Percentiles rank a stretch among this genome's conserved stretches.
phyloP scores from a whole-genome alignment of 129 eudicot species.

The Logfia minima region DNA sequence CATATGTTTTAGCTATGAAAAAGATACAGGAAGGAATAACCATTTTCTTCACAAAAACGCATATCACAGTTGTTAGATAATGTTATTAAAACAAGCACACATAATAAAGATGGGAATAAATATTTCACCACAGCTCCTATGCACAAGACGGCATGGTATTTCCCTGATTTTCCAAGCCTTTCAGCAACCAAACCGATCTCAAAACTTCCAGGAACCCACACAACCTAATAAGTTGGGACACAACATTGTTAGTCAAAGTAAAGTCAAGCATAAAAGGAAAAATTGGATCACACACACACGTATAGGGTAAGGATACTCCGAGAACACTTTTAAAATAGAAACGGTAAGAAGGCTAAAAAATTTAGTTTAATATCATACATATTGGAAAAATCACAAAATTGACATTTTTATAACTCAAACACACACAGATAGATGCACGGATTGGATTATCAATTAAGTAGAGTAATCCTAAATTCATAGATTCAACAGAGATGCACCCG shows the following conservation, averaged over 20 bases:
- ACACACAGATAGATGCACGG: too few species aligned
- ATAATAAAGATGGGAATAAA: constrained; percentile 3
- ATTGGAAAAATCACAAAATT: too few species aligned
- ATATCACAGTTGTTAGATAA: not conserved
- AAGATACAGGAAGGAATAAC: not conserved
- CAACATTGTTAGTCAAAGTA: constrained; percentile 4
- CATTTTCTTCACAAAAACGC: not conserved
- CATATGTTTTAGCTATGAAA: constrained; percentile 8
- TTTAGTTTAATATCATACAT: too few species aligned
- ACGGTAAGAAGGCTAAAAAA: too few species aligned
- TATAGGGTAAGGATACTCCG: too few species aligned
- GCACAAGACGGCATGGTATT: constrained; percentile 76
- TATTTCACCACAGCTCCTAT: constrained; percentile 92
- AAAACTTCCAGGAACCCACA: constrained; percentile 96
- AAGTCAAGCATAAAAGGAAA: not conserved
- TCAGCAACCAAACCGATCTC: constrained; percentile 89
- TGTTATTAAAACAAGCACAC: not conserved
- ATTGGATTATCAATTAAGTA: too few species aligned
- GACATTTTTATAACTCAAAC: too few species aligned
- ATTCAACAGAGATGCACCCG: too few species aligned
- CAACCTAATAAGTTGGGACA: constrained; percentile 48
- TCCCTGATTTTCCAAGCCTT: constrained; percentile 79
- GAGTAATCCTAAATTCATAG: too few species aligned
- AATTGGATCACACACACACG: not conserved
- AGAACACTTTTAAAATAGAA: too few species aligned